Base-by-base conservation (phyloP, 2,329 filamentous ascomycete genomes). In the Drechslerella dactyloides region DNA sequence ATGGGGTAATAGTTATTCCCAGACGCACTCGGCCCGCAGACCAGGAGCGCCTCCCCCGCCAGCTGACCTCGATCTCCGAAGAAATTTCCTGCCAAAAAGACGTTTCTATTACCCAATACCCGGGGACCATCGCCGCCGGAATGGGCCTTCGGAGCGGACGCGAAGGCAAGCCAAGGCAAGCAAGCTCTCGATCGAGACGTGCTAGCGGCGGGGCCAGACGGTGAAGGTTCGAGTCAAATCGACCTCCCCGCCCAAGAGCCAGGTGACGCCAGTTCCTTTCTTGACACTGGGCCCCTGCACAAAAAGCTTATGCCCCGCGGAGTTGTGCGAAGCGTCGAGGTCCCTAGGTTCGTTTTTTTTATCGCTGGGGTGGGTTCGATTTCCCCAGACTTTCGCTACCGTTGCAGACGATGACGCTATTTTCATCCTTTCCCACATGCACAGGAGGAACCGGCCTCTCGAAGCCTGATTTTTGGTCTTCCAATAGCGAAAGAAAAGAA, bases 381-480 rank as follows among this genome's bases (percentile, higher is more conserved):
- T 70, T 70, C 66, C 66, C 66, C 66, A 64, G 66, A 64, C 53
- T 70, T 64, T 70, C 66, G 59, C 59, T 70, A 60, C 59, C 50
- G n/a, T 59, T 59, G 58, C 58, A 70, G 53, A 17, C 37, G 50
- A 70, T 70, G 66, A 70, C 66, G 59, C 66, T 70, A 70, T 70
- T 62, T 64, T 70, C 33, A 59, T 63, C n/a, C n/a, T 70, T 37
- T 51, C 50, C 59, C 59, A 50, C 66, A 70, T 57, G 65, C 66
- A 52, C 40, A 33, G 27, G 4, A 33, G 55, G 37, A 30, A 42
- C 46, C 65, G 44, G 65, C 52, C 23, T 53, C 48, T 40, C 57
- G 57, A 69, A 69, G 58, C 65, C 65, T 69, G 58, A 69, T 69
- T 69, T 58, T 69, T n/a, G 65, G 24, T 58, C 58, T 69, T 17